These are phyloP conservation scores for Mucor saturninus DNA, from an alignment of 371 early-diverging fungal species.

Conservation along the genomic window DNA sequence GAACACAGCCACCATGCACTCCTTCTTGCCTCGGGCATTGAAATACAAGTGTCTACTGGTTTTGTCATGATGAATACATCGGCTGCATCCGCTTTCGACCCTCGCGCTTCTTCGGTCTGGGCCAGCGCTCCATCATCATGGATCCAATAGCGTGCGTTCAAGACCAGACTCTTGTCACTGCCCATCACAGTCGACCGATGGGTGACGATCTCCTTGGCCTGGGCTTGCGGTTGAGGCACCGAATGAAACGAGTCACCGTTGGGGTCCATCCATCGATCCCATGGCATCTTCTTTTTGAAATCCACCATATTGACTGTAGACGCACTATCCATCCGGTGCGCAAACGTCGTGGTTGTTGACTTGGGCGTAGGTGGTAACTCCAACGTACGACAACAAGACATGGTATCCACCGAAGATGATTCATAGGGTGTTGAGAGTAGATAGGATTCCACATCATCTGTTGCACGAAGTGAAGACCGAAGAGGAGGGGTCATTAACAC, in stretches of 20 bases:
- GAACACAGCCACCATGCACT: constrained; percentile 21
- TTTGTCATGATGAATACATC: constrained; percentile 26
- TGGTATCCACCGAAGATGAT: constrained; percentile 35
- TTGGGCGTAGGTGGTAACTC: constrained; percentile 39
- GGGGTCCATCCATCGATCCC: constrained; percentile 3
- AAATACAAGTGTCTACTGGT: constrained; percentile 7
- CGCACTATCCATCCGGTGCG: constrained; percentile 1
- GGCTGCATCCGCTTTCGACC: constrained; percentile 25
- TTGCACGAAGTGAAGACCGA: constrained; percentile 21
- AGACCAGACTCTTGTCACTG: constrained; percentile 1
- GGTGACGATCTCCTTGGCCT: too few species aligned
- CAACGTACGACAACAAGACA: constrained; percentile 27
- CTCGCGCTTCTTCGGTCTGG: constrained; percentile 23
- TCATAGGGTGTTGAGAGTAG: constrained; percentile 34
- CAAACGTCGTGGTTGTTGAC: constrained; percentile 33
- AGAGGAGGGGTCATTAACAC: constrained; percentile 40
- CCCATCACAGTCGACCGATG: not conserved
- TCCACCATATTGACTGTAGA: not conserved
- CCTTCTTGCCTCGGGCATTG: not conserved
- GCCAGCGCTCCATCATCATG: constrained; percentile 22
- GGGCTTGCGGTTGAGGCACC: not conserved
- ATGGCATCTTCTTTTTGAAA: not conserved
- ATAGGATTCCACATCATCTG: constrained; percentile 23
- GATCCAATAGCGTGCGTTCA: constrained; percentile 18
- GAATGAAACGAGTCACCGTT: constrained; percentile 12